Base-by-base conservation (phyloP, 176 grass and related monocot genomes). In the Phyllostachys edulis region DNA sequence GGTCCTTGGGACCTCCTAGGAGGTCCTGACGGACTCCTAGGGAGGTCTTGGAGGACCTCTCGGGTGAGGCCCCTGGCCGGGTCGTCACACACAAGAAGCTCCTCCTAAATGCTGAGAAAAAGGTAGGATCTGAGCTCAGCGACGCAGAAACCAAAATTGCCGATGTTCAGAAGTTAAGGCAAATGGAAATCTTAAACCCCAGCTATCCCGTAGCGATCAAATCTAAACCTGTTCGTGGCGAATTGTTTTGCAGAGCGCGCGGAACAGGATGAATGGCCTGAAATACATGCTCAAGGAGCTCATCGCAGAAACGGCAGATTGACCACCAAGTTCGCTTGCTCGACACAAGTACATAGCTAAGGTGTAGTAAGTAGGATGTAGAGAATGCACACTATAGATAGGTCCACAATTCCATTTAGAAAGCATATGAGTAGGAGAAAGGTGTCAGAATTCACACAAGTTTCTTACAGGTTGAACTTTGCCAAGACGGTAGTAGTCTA, bases 11-110 rank as follows among this genome's bases (percentile, higher is more conserved):
- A n/a, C n/a, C n/a, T n/a, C n/a, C n/a, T n/a, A n/a, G n/a, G n/a
- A n/a, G n/a, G n/a, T n/a, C n/a, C n/a, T n/a, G n/a, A n/a, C n/a
- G n/a, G n/a, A n/a, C n/a, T n/a, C n/a, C n/a, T n/a, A n/a, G n/a
- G n/a, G n/a, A n/a, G n/a, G n/a, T n/a, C n/a, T n/a, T n/a, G n/a
- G n/a, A n/a, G n/a, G n/a, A n/a, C n/a, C n/a, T n/a, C n/a, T n/a
- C n/a, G n/a, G n/a, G n/a, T n/a, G n/a, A n/a, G n/a, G n/a, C n/a
- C n/a, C n/a, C n/a, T n/a, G n/a, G n/a, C n/a, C n/a, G n/a, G n/a
- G n/a, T n/a, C n/a, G n/a, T n/a, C n/a, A n/a, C 29, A 29, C 96
- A 98, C 77, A 86, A 89, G 79, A 91, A 98, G 87, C 85, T 98
- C 59, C 59, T 98, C 34, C 73, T 66, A 71, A 85, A 90, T 87